Evolutionary conservation across 2,329 filamentous ascomycete species (phyloP), one percentile per base, ranked within the genome.

Genomic region (Canariomyces notabilis): DNA sequence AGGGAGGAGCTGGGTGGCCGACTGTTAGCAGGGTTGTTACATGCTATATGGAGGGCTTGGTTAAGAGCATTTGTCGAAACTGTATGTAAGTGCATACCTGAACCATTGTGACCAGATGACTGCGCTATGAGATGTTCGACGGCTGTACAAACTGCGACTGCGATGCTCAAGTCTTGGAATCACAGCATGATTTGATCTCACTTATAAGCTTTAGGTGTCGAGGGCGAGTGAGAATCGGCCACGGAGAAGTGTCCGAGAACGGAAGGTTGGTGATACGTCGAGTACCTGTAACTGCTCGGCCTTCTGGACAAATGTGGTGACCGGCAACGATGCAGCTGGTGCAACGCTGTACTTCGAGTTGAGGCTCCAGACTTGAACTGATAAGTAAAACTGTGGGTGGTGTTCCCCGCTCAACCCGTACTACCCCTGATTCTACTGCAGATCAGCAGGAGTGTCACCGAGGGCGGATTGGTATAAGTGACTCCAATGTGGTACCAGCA

Each of bases 1-100:
- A 42, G 52, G 49, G 39, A 53, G 34, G 35, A 56, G 16, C 52
- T 56, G 34, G 26, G 4, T n/a, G n/a, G n/a, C n/a, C n/a, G n/a
- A n/a, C n/a, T n/a, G n/a, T n/a, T n/a, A n/a, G n/a, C n/a, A n/a
- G 18, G 1, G 15, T 11, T 37, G 32, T 35, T 36, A 43, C 15
- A 22, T 15, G 19, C 12, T 16, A 4, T 21, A 6, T 36, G 11
- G 23, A 8, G 19, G 7, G 23, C 6, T 14, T 31, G 20, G 6
- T n/a, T n/a, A n/a, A n/a, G n/a, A n/a, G n/a, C n/a, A n/a, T n/a
- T n/a, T n/a, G n/a, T n/a, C n/a, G n/a, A n/a, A n/a, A n/a, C n/a
- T n/a, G n/a, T n/a, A n/a, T n/a, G n/a, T n/a, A n/a, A n/a, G 23
- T 12, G 44, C 22, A 23, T 49, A 15, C n/a, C n/a, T n/a, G 21